Base-by-base conservation (phyloP, 2,329 filamentous ascomycete species). In the Camillea tinctor region DNA sequence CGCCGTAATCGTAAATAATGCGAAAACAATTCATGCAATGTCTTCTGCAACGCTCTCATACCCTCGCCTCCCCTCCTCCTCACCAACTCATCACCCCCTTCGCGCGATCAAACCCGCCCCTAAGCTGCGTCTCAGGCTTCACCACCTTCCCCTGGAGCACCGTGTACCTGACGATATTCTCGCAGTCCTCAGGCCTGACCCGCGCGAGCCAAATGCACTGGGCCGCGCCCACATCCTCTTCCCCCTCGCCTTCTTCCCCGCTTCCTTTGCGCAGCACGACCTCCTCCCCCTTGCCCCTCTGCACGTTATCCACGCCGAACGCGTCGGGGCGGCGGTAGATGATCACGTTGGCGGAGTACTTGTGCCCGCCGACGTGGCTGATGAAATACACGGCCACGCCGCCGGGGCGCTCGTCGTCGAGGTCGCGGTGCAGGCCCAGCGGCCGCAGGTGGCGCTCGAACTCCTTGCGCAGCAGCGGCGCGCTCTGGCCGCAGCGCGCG, bases 331-430 rank as follows among this genome's bases (percentile, higher is more conserved):
- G 83, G 9, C 95, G 85, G 75, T 99, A 98, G 1, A 99, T 82
- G 80, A 99, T 91, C 68, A 98, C 87, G 70, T 99, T 99, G 24
- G 95, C 95, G 52, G 89, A 88, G 77, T 96, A 98, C 79, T 97
- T 97, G 80, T 99, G 95, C 0, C 95, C 95, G 24, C 95, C 95
- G 2, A 97, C 93, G 72, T 99, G 95, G 67, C 88, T 94, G 72
- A 98, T 96, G 73, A 97, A 98, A 78, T 97, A 97, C 65, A 99
- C 91, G 0, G 92, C 94, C 5, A 97, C 94, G 13, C 95, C 95
- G 11, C 94, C 94, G 0, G 93, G 92, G 60, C 95, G 80, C 74
- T 93, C 88, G 73, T 99, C 95, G 72, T 96, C 87, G 52, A 95
- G 78, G 72, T 98, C 94, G 26, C 95, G 88, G 74, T 90, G 93